A percentile compares a stretch with the other conserved stretches of the same genome.
Evolutionary conservation across 331 rosid genomes (phyloP).

Genomic region (Malus hybrid): DNA sequence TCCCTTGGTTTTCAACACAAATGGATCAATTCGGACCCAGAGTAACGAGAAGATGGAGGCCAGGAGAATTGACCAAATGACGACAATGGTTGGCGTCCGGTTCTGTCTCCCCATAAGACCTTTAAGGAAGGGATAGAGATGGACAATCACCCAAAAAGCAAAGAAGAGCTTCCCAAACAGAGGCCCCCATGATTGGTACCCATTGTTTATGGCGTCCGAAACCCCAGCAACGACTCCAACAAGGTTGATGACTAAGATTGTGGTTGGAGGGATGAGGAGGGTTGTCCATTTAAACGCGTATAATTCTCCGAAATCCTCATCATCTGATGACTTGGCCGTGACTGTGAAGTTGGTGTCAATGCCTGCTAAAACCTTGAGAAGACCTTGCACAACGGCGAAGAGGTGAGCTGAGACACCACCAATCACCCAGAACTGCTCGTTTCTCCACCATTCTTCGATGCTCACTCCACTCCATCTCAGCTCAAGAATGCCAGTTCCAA

Average conservation of each 20-base stretch:
- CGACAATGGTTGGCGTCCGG: conserved; percentile 87
- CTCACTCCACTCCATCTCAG: conserved; percentile 97
- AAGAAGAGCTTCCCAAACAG: conserved; percentile 91
- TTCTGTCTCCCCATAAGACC: conserved; percentile 94
- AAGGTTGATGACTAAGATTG: conserved; percentile 71
- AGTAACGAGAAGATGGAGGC: conserved; percentile 93
- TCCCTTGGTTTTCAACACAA: conserved; percentile 80
- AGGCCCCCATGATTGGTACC: conserved; percentile 17
- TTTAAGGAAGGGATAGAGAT: conserved; percentile 93
- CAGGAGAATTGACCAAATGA: conserved; percentile 89
- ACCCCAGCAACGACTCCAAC: conserved; percentile 92
- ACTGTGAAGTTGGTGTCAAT: conserved; percentile 77
- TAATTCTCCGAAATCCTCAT: conserved; percentile 76
- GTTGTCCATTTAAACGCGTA: conserved; percentile 84
- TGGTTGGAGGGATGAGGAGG: conserved; percentile 85
- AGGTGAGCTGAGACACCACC: conserved; percentile 17
- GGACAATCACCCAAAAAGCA: conserved; percentile 89
- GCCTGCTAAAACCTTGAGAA: conserved; percentile 70
- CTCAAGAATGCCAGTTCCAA: conserved; percentile 82
- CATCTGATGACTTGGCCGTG: conserved; percentile 77
- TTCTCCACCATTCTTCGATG: conserved; percentile 99
- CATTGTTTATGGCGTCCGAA: conserved; percentile 88
- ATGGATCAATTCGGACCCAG: conserved; percentile 95
- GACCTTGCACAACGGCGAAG: conserved; percentile 82
- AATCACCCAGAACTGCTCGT: conserved; percentile 97